Conservation (phyloP, 768 basidiomycete genomes). For the Kwoniella botswanensis region DNA sequence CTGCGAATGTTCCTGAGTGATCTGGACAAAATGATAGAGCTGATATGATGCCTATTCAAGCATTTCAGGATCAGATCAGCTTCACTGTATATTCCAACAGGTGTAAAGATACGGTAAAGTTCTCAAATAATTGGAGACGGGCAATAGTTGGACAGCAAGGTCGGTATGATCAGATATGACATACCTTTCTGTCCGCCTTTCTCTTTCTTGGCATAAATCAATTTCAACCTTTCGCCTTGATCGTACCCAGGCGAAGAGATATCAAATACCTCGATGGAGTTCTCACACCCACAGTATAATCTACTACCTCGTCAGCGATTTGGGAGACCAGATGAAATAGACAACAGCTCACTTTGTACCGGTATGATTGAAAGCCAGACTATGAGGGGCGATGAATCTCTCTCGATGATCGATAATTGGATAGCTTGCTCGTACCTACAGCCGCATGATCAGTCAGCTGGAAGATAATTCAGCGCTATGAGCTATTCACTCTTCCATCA, state of each 20-base stretch:
- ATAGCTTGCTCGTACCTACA: conserved; percentile 87
- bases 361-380: conserved; percentile 74
- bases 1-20: conserved; percentile 71
- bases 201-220: conserved; percentile 75
- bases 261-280: conserved; percentile 85
- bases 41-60: conserved; percentile 77
- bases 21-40: conserved; percentile 77
- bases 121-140: too few relatives aligned
- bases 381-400: conserved; percentile 83
- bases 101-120: not conserved
- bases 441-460: conserved; percentile 8
- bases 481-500: conserved; percentile 68
- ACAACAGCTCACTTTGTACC: conserved; percentile 72
- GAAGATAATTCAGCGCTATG: not conserved
- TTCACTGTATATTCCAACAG: not conserved
- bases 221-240: conserved; percentile 69
- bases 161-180: conserved; percentile 1
- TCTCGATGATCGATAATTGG: conserved; percentile 92
- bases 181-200: conserved; percentile 85
- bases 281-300: conserved; percentile 84
- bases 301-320: conserved; percentile 62
- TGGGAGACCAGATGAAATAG: too few relatives aligned
- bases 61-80: not conserved
- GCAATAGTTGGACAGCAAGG: too few relatives aligned
- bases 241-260: conserved; percentile 70